Conservation (phyloP, 495 filamentous ascomycete species). For the Neurospora africana region DNA sequence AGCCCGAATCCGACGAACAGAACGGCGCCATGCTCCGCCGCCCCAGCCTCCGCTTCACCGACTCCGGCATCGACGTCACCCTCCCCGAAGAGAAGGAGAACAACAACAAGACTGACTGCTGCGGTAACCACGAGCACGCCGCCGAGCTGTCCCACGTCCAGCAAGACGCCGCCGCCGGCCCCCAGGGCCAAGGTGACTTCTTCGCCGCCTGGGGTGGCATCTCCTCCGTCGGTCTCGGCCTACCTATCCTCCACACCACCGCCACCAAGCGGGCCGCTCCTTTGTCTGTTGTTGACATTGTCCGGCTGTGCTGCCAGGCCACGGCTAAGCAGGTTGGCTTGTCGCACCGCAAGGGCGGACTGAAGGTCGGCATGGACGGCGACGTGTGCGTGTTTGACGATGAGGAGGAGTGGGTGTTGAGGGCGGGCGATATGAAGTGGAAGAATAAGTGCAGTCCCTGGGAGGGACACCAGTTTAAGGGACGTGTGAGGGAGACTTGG, state of each 20-base stretch:
- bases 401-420: slow-evolving; percentile 61
- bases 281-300: slow-evolving; percentile 59
- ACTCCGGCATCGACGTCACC: slow-evolving; percentile 39
- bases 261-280: slow-evolving; percentile 45
- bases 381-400: slow-evolving; percentile 93
- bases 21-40: slow-evolving; percentile 15
- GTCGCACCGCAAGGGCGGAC: slow-evolving; percentile 68
- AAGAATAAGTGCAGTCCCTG: slow-evolving; percentile 92
- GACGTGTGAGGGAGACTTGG: slow-evolving; percentile 85
- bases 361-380: slow-evolving; percentile 78
- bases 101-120: neutral
- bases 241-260: slow-evolving; percentile 85
- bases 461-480: slow-evolving; percentile 69
- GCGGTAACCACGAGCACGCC: neutral
- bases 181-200: slow-evolving; percentile 58
- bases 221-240: slow-evolving; percentile 81
- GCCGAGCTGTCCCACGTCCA: neutral
- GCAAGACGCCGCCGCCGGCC: neutral
- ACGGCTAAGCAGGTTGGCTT: slow-evolving; percentile 89
- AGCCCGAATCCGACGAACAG: slow-evolving; percentile 7
- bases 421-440: slow-evolving; percentile 66
- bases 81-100: slow-evolving; percentile 10
- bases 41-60: slow-evolving; percentile 21
- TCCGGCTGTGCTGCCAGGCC: slow-evolving; percentile 72
- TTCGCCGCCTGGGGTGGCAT: slow-evolving; percentile 95